Evolutionary conservation across 371 early-diverging fungal species (phyloP).

Genomic region (Polyrhizophydium stewartii): DNA sequence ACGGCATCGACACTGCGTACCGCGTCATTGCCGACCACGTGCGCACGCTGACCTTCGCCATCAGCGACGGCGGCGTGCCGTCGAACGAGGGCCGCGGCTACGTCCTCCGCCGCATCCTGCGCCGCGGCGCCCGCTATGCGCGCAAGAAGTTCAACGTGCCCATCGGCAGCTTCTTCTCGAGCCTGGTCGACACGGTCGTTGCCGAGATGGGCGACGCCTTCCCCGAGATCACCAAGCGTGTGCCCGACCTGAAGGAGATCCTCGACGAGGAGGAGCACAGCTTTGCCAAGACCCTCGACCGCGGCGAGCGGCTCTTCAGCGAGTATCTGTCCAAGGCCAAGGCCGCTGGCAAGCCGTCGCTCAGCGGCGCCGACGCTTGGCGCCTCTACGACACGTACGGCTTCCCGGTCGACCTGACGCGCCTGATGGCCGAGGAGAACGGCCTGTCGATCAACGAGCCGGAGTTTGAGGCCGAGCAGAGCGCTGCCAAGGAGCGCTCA

Average conservation of each 20-base stretch:
- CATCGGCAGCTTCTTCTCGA: conserved; percentile 89
- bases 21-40: conserved; percentile 99
- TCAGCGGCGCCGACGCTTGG: conserved; percentile 94
- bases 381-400: conserved; percentile 99
- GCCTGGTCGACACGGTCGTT: conserved; percentile 83
- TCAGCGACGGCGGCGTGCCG: conserved; percentile 95
- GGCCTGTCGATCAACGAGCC: conserved; percentile 83
- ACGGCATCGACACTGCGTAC: conserved; percentile 97
- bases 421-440: conserved; percentile 97
- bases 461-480: conserved; percentile 80
- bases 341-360: conserved; percentile 48
- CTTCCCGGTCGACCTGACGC: conserved; percentile 99
- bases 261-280: conserved; percentile 95
- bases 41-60: conserved; percentile 97
- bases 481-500: conserved; percentile 77
- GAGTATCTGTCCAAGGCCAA: conserved; percentile 71
- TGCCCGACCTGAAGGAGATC: conserved; percentile 83
- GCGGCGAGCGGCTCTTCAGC: conserved; percentile 95
- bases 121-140: conserved; percentile 96
- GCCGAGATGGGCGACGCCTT: conserved; percentile 81
- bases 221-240: conserved; percentile 76
- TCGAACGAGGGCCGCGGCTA: conserved; percentile 99
- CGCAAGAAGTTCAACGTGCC: conserved; percentile 88
- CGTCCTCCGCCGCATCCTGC: conserved; percentile 96
- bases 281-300: conserved; percentile 97